Conservation (phyloP, 768 basidiomycete species). For the Tulasnella sp. region DNA sequence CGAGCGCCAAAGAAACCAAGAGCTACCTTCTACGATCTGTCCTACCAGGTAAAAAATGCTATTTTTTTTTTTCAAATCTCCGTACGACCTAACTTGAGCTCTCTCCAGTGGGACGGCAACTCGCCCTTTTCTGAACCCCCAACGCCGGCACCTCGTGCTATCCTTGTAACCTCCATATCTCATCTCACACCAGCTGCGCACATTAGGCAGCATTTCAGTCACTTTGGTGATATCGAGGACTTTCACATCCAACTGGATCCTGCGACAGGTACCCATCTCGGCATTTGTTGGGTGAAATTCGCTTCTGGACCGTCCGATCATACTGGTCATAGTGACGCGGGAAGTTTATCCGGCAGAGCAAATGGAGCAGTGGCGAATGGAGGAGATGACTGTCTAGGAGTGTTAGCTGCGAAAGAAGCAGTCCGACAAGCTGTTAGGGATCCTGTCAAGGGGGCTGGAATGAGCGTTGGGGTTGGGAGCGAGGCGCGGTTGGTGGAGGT, state of each 20-base stretch:
- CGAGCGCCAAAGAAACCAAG: slow-evolving; percentile 40
- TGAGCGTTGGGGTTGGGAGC: slow-evolving; percentile 55
- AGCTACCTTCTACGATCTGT: slow-evolving; percentile 38
- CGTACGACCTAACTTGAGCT: background rate
- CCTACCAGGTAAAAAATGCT: slow-evolving; percentile 42
- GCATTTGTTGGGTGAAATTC: slow-evolving; percentile 76
- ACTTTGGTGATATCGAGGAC: slow-evolving; percentile 62
- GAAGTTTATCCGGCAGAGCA: background rate
- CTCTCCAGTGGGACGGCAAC: slow-evolving; percentile 68
- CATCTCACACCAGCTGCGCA: slow-evolving; percentile 68
- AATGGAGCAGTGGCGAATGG: background rate
- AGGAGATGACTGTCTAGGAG: slow-evolving; percentile 6
- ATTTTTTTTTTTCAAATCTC: background rate
- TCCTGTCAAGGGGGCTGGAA: slow-evolving; percentile 51
- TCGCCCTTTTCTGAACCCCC: slow-evolving; percentile 62
- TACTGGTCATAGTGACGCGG: background rate
- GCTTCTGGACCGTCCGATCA: slow-evolving; percentile 35
- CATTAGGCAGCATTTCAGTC: slow-evolving; percentile 66
- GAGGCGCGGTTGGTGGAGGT: slow-evolving; percentile 69
- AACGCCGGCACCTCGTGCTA: slow-evolving; percentile 71
- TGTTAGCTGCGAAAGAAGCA: slow-evolving; percentile 57
- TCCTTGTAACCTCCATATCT: slow-evolving; percentile 73
- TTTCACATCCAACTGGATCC: slow-evolving; percentile 81
- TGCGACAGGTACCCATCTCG: slow-evolving; percentile 78
- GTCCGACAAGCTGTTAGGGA: slow-evolving; percentile 54